A percentile compares a stretch with the other conserved stretches of the same genome.
Conservation (phyloP, 805 yeast species). For the Kodamaea sagamina region DNA sequence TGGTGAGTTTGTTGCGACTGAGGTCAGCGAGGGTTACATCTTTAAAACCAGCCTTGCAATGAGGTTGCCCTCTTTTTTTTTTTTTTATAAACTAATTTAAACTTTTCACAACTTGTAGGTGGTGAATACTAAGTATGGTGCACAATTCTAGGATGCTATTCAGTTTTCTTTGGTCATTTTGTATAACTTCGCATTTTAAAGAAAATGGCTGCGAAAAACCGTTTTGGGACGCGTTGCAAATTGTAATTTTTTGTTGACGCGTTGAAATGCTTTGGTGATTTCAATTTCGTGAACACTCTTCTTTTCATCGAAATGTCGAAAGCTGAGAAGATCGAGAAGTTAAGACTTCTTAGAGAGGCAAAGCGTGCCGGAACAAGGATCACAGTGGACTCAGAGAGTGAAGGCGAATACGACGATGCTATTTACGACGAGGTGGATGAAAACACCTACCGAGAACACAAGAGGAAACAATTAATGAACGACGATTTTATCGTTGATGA, state of each 20-base stretch:
- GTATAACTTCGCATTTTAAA: too few species aligned
- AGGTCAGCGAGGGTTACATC: slow-evolving; percentile 24
- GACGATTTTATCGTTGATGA: slow-evolving; percentile 96
- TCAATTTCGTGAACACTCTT: not conserved
- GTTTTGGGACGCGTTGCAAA: slow-evolving; percentile 11
- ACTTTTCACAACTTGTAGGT: too few species aligned
- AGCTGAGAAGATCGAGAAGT: slow-evolving; percentile 44
- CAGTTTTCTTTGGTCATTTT: too few species aligned
- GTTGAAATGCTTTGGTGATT: not conserved
- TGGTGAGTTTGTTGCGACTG: slow-evolving; percentile 19
- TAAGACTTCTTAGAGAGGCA: slow-evolving; percentile 64
- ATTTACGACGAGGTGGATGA: slow-evolving; percentile 91
- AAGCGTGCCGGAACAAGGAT: slow-evolving; percentile 58
- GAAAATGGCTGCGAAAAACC: slow-evolving; percentile 2
- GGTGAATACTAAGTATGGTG: too few species aligned
- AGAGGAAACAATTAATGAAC: slow-evolving; percentile 75
- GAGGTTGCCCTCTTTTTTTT: too few species aligned
- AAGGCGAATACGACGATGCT: slow-evolving; percentile 38
- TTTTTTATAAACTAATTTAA: too few species aligned
- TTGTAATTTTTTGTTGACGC: slow-evolving; percentile 5
- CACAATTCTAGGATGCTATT: too few species aligned
- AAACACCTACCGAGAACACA: slow-evolving; percentile 69
- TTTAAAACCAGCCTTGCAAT: too few species aligned
- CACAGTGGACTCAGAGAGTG: slow-evolving; percentile 39
- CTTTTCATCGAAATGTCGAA: slow-evolving; percentile 26